Evolutionary conservation across 2,329 filamentous ascomycete species (phyloP).

Genomic region (Neopestalotiopsis sp.): DNA sequence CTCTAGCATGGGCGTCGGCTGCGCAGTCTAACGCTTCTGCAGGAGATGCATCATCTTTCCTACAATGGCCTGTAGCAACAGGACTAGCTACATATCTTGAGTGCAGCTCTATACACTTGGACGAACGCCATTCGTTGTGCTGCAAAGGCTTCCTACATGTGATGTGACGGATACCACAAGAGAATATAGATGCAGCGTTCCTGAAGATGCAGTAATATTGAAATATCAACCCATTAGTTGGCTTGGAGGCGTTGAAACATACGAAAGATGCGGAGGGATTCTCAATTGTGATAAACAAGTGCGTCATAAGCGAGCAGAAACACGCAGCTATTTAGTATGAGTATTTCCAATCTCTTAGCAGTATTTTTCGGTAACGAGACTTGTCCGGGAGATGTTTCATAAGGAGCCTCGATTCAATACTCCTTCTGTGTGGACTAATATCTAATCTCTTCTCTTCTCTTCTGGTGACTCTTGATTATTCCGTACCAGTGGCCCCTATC

Average conservation of each 20-base stretch:
- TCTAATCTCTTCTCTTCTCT: background rate
- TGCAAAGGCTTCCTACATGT: background rate
- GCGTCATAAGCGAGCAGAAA: background rate
- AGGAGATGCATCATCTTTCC: slow-evolving; percentile 5
- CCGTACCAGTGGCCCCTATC: background rate
- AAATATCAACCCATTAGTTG: background rate
- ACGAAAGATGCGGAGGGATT: slow-evolving; percentile 4
- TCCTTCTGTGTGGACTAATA: background rate
- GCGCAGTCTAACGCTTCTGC: slow-evolving; percentile 5
- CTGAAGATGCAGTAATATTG: background rate
- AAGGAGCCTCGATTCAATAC: background rate
- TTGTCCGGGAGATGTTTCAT: background rate
- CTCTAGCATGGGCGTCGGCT: background rate
- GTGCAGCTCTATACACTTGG: slow-evolving; percentile 13
- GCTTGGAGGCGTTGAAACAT: slow-evolving; percentile 13
- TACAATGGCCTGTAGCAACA: slow-evolving; percentile 12
- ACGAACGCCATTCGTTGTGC: slow-evolving; percentile 16
- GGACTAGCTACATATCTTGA: slow-evolving; percentile 17
- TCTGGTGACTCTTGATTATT: background rate
- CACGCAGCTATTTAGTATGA: background rate
- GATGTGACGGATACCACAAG: slow-evolving; percentile 14
- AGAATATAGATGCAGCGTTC: background rate
- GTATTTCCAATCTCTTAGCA: background rate
- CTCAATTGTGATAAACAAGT: background rate
- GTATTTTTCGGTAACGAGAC: background rate